Evolutionary conservation across 768 basidiomycete genomes (phyloP), one percentile per base, ranked within the genome.

Genomic region (Psilocybe tampanensis): DNA sequence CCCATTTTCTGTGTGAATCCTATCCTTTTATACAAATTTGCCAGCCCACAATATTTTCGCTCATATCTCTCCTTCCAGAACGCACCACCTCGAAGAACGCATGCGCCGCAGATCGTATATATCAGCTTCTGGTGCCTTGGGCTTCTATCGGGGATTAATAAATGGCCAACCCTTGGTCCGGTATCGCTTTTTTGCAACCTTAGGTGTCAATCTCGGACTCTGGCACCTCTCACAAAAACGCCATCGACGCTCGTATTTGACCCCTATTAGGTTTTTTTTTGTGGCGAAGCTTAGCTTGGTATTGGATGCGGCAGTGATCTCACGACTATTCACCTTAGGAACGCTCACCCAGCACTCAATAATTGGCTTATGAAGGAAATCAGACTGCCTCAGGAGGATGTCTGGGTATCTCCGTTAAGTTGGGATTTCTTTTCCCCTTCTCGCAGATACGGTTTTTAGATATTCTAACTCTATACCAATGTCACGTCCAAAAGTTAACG

Each of bases 51-150:
- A 8, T 8, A 13, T 13, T 17, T 24, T 33, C 47, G 22, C 12
- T 26, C 21, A 45, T 45, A 45, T 32, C 55, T 21, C 41, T 60
- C 43, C 47, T 45, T 56, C 49, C 29, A 48, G 47, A 48, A 48
- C 29, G 44, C 23, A 8, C 41, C 11, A 7, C 23, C 13, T 17
- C 6, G 18, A 42, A 21, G 32, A 55, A 67, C 65, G 65, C 67
- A 55, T 69, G 61, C 71, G 63, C 71, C 72, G 71, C 70, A 67
- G 70, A 74, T 74, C 70, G 63, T 63, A 65, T 53, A 47, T 55
- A 60, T 60, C 60, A 51, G 54, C 64, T 65, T 68, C 63, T 64
- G 64, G 69, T 68, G 58, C 71, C 71, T 70, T 59, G 63, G 64
- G 59, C 70, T 72, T 72, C 70, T 63, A 69, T 69, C 58, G 41